A percentile compares a stretch with the other conserved stretches of the same genome.
Evolutionary conservation across 345 rosid species (phyloP).

Genomic region (Citrus maxima): DNA sequence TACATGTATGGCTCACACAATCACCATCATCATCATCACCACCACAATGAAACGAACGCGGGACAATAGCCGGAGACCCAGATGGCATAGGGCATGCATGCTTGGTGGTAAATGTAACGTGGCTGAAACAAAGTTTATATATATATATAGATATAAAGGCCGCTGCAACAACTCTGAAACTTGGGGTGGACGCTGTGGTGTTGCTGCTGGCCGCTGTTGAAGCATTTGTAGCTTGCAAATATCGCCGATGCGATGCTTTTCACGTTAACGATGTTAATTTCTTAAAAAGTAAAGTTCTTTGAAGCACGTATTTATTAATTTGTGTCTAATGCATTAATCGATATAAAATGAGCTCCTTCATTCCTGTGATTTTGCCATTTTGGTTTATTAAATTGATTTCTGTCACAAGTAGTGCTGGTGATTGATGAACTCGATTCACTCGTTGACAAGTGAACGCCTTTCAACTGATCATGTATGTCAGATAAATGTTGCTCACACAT

Average conservation of each 20-base stretch:
- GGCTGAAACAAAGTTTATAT: too few relatives aligned
- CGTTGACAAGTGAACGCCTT: too few relatives aligned
- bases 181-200: neutral
- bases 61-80: too few relatives aligned
- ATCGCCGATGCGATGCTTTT: neutral
- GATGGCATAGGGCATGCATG: too few relatives aligned
- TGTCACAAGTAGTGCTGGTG: neutral
- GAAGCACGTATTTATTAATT: neutral
- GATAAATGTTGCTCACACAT: too few relatives aligned
- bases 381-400: neutral
- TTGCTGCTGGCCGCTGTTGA: neutral
- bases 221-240: neutral
- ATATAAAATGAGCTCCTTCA: neutral
- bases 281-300: neutral
- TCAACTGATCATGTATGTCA: too few relatives aligned
- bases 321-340: neutral
- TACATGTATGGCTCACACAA: too few relatives aligned
- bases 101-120: too few relatives aligned
- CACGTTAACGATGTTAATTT: neutral
- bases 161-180: neutral
- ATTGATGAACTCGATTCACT: neutral
- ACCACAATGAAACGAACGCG: too few relatives aligned
- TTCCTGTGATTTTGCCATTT: neutral
- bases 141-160: too few relatives aligned
- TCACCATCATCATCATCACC: too few relatives aligned